Evolutionary conservation across 306 rosid genomes (phyloP), one percentile per base, ranked within the genome.

Genomic region (Medicago lupulina): DNA sequence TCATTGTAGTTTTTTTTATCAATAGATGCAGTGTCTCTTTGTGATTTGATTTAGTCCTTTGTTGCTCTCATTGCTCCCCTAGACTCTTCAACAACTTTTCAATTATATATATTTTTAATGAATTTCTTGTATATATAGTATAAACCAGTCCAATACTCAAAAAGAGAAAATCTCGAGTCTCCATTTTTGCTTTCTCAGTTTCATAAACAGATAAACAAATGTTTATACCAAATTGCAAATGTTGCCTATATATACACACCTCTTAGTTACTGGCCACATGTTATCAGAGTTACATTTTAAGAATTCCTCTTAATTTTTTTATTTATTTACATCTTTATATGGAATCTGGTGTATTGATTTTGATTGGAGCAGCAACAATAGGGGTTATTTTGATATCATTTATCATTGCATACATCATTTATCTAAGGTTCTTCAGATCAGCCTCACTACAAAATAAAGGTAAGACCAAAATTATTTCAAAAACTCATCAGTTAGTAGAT

Each of bases 391-490:
- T 46, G 51, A 5, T 46, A 46, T 4, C 16, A 46, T 46, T 46
- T 46, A 13, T 46, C 51, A 46, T 7, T 46, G 2, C 51, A 66
- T 75, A 12, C 65, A 57, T 81, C 18, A 41, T 83, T 57, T 38
- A 19, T 60, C 53, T 28, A 70, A 83, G 68, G 61, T 58, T n/a
- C 67, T 66, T 40, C 67, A 83, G 71, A 79, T 74, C 86, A 70
- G 53, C 38, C 46, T 69, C 63, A 7, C 73, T 28, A 8, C 79
- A 71, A 62, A 55, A 43, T 7, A 9, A 80, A 31, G 88, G 87
- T 80, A 83, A 17, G 73, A 28, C 72, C 54, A 16, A 12, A 39
- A 47, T 25, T 72, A 0, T 25, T 44, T 25, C 40, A 71, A 65
- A 71, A 65, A 15, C 6, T 59, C 15, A 39, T n/a, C n/a, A n/a